A percentile compares a stretch with the other conserved stretches of the same genome.
These are phyloP conservation scores for Eimeria necatrix DNA, from an alignment of 169 alveolate species.

Conservation along the genomic window DNA sequence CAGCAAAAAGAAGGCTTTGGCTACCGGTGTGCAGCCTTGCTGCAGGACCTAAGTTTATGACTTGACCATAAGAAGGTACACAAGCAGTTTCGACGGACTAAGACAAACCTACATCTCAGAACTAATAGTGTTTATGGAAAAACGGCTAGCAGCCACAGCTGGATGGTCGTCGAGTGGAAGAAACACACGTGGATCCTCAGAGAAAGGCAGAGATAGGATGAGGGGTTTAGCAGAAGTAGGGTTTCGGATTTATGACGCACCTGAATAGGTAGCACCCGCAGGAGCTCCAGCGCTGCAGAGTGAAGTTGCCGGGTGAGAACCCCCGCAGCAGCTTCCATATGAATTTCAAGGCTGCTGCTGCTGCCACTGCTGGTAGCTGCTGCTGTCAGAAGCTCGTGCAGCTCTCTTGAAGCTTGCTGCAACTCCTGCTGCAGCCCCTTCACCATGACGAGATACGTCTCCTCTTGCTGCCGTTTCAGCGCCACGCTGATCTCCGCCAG, in stretches of 20 bases:
- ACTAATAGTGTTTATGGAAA: no score
- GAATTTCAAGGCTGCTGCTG: conserved; percentile 49
- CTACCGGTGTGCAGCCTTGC: no score
- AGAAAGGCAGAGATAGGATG: no score
- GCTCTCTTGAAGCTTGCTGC: conserved; percentile 35
- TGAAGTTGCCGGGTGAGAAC: conserved; percentile 37
- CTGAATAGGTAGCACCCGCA: conserved; percentile 17
- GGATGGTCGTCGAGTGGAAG: no score
- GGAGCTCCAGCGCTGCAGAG: conserved; percentile 44
- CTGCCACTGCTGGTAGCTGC: conserved; percentile 14
- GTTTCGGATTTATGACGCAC: conserved; percentile 1
- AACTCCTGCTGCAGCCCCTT: conserved; percentile 8
- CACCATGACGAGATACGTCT: background rate
- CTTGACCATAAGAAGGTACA: no score
- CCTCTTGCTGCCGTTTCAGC: conserved; percentile 59
- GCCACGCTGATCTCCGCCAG: conserved; percentile 20
- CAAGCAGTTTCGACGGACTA: no score
- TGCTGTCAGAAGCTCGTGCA: background rate
- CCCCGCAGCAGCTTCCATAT: conserved; percentile 38
- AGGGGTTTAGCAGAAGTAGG: background rate
- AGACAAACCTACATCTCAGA: no score
- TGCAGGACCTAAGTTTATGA: no score
- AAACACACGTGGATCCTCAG: no score
- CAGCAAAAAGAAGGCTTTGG: no score
- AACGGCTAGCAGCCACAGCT: no score